These are phyloP conservation scores for Penicillium expansum DNA, from an alignment of 2,329 filamentous ascomycete species.

Conservation along the genomic window DNA sequence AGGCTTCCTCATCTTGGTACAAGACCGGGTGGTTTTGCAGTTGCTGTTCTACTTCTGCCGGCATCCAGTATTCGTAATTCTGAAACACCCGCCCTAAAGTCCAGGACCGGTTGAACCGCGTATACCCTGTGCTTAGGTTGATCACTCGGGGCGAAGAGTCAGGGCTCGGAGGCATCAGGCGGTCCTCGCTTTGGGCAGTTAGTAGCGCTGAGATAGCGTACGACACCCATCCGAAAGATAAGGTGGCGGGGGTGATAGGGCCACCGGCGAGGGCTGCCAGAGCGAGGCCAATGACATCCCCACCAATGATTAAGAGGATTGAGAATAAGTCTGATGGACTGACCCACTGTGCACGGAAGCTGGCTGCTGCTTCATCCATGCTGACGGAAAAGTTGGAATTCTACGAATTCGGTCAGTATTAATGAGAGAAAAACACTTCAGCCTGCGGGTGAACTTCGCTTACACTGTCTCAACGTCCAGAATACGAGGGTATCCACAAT, in stretches of 20 bases:
- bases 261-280: conserved; percentile 34
- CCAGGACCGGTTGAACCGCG: conserved; percentile 43
- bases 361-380: neutral
- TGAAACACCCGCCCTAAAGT: conserved; percentile 45
- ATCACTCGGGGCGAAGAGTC: conserved; percentile 37
- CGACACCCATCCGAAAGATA: conserved; percentile 44
- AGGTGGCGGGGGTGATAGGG: conserved; percentile 32
- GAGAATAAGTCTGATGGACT: conserved; percentile 31
- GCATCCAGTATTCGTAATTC: conserved; percentile 40
- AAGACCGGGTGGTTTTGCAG: neutral
- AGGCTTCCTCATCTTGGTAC: neutral
- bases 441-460: neutral
- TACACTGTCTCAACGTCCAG: neutral
- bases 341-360: conserved; percentile 4
- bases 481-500: conserved; percentile 2
- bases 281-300: conserved; percentile 37
- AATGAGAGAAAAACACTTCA: neutral
- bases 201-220: conserved; percentile 35
- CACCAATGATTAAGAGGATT: conserved; percentile 38
- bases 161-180: conserved; percentile 31
- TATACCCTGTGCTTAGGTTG: conserved; percentile 38
- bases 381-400: neutral
- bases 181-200: conserved; percentile 33
- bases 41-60: conserved; percentile 5
- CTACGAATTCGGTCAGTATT: neutral